Evolutionary conservation across 805 yeast genomes (phyloP).

Genomic region (Lachancea cidri): DNA sequence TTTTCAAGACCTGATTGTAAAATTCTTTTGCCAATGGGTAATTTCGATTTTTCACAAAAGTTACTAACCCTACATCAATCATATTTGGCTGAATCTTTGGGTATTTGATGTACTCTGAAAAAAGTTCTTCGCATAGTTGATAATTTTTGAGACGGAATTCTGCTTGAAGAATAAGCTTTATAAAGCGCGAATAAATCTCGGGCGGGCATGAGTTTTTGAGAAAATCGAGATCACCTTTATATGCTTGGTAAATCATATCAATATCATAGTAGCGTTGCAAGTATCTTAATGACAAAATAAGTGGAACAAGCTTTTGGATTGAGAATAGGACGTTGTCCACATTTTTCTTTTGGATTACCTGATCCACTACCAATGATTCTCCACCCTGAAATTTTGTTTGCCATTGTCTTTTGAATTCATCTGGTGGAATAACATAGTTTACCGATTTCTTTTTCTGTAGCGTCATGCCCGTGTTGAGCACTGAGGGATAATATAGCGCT

Average conservation of each 20-base stretch:
- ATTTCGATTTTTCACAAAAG: constrained; percentile 26
- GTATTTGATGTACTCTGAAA: constrained; percentile 26
- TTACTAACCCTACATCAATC: constrained; percentile 23
- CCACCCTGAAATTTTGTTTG: constrained; percentile 15
- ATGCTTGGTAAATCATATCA: constrained; percentile 17
- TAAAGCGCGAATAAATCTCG: constrained; percentile 7
- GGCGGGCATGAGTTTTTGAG: constrained; percentile 6
- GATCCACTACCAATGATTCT: constrained; percentile 8
- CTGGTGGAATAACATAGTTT: background rate
- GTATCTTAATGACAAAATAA: constrained; percentile 12
- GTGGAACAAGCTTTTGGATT: constrained; percentile 13
- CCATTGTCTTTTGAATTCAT: constrained; percentile 14
- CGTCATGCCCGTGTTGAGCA: background rate
- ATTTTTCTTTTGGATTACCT: constrained; percentile 9
- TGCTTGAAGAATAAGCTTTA: constrained; percentile 16
- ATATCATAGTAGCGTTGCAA: constrained; percentile 17
- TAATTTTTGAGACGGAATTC: constrained; percentile 20
- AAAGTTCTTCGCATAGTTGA: constrained; percentile 22
- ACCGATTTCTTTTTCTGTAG: background rate
- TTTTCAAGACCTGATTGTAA: constrained; percentile 25
- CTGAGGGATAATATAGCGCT: background rate
- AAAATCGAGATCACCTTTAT: constrained; percentile 8
- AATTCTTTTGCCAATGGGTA: constrained; percentile 29
- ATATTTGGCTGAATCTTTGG: constrained; percentile 17
- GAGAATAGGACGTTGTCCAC: constrained; percentile 14